phyloP scores from a whole-genome alignment of 129 eudicot genomes.

The Artemisia argyi region DNA sequence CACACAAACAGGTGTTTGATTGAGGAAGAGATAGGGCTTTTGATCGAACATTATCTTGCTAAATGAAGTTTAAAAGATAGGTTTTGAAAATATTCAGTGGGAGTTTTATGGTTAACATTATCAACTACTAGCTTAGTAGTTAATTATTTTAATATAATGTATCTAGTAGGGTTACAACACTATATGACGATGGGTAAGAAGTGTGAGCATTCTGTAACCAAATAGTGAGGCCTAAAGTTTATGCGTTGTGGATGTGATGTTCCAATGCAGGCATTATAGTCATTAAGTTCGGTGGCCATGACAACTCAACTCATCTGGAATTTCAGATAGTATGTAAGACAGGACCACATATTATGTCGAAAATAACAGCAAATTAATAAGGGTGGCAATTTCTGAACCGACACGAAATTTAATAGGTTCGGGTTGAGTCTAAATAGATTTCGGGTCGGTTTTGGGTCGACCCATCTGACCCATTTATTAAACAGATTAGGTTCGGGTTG shows the following conservation, averaged over 20 bases:
- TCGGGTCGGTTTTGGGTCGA: too few species aligned
- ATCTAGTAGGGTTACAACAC: neutral
- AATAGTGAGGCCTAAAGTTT: slow-evolving; percentile 15
- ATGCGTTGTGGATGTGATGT: slow-evolving; percentile 27
- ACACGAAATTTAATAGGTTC: too few species aligned
- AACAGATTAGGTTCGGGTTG: too few species aligned
- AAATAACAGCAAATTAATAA: slow-evolving; percentile 25
- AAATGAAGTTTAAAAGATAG: slow-evolving; percentile 8
- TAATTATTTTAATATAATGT: slow-evolving; percentile 1
- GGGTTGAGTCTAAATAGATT: too few species aligned
- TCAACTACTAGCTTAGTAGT: slow-evolving; percentile 11
- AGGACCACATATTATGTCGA: slow-evolving; percentile 31
- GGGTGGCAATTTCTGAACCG: too few species aligned
- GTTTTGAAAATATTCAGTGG: neutral
- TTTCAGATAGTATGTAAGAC: slow-evolving; percentile 15
- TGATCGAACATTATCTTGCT: slow-evolving; percentile 1
- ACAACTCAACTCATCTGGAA: slow-evolving; percentile 29
- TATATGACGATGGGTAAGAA: slow-evolving; percentile 17
- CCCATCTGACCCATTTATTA: too few species aligned
- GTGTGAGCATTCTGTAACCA: neutral
- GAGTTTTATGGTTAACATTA: slow-evolving; percentile 3
- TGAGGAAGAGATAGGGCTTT: neutral
- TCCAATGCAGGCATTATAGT: slow-evolving; percentile 22
- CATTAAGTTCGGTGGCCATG: slow-evolving; percentile 25
- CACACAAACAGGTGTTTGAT: neutral